A percentile compares a stretch with the other conserved stretches of the same genome.
phyloP scores from a whole-genome alignment of 148 eudicot genomes.

The Heliosperma pusillum region DNA sequence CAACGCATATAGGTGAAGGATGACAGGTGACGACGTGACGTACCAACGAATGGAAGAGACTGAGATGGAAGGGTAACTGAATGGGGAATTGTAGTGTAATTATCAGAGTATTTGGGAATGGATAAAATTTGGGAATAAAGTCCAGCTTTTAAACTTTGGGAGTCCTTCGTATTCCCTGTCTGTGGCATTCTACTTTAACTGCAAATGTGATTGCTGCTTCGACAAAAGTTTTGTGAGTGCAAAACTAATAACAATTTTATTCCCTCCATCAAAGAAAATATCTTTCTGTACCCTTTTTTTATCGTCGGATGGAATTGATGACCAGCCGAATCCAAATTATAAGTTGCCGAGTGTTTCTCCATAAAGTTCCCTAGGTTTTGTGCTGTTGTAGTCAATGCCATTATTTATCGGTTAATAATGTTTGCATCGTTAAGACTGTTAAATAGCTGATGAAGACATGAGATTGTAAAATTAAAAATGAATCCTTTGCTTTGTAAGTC shows the following conservation, averaged over 20 bases:
- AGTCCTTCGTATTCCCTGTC: background rate
- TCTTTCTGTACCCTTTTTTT: background rate
- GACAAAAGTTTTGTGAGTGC: background rate
- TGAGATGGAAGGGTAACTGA: background rate
- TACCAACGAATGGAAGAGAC: background rate
- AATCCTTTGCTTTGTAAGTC: no score
- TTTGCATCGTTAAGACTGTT: background rate
- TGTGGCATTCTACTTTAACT: background rate
- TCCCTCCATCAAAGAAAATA: background rate
- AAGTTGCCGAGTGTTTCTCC: background rate
- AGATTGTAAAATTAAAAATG: background rate
- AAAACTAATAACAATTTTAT: background rate
- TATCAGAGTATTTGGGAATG: background rate
- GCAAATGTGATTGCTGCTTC: background rate
- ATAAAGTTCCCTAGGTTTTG: background rate
- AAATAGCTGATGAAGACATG: background rate
- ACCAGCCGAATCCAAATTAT: background rate
- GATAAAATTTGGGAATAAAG: background rate
- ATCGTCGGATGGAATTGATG: background rate
- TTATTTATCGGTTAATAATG: background rate
- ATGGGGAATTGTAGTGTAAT: background rate
- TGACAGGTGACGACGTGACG: background rate
- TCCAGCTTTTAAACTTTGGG: background rate
- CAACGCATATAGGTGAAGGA: background rate
- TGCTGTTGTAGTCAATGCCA: background rate